phyloP scores from a whole-genome alignment of 202 grass and related monocot species.

The Carex arenaria region DNA sequence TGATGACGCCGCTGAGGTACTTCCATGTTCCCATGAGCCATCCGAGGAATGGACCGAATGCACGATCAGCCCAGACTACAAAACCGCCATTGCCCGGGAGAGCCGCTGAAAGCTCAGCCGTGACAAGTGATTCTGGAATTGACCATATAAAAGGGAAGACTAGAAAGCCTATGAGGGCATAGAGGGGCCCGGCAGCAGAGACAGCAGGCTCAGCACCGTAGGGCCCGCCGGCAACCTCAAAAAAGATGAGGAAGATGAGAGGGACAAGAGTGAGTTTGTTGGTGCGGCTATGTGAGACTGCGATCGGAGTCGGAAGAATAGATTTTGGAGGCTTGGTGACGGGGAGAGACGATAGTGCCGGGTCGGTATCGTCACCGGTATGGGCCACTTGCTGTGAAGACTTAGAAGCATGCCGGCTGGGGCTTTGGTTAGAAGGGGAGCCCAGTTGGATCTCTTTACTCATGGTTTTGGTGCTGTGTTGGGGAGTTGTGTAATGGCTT shows the following conservation, averaged over 20 bases:
- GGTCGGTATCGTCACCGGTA: not conserved
- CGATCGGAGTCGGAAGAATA: conserved; percentile 15
- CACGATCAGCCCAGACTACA: conserved; percentile 68
- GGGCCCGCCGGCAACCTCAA: conserved; percentile 76
- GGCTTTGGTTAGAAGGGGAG: not conserved
- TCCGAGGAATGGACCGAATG: conserved; percentile 59
- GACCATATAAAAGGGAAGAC: conserved; percentile 84
- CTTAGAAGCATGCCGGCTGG: not conserved
- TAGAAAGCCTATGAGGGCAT: conserved; percentile 64
- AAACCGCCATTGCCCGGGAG: conserved; percentile 84
- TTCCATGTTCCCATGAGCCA: conserved; percentile 96
- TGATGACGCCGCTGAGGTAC: conserved; percentile 76
- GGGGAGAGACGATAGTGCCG: not conserved
- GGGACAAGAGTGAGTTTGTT: conserved; percentile 70
- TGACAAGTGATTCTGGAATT: conserved; percentile 80
- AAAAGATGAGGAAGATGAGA: conserved; percentile 92
- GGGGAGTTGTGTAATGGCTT: too few species aligned
- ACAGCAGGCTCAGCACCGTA: conserved; percentile 88
- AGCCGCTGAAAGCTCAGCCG: conserved; percentile 67
- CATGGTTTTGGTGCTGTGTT: not conserved
- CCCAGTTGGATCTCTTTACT: conserved; percentile 23
- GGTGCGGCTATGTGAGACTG: not conserved
- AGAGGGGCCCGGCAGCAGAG: conserved; percentile 54
- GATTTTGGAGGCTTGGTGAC: conserved; percentile 1
- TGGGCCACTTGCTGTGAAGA: not conserved